Evolutionary conservation across 2,329 filamentous ascomycete genomes (phyloP), one percentile per base, ranked within the genome.

Genomic region (Pseudocercospora cruenta): DNA sequence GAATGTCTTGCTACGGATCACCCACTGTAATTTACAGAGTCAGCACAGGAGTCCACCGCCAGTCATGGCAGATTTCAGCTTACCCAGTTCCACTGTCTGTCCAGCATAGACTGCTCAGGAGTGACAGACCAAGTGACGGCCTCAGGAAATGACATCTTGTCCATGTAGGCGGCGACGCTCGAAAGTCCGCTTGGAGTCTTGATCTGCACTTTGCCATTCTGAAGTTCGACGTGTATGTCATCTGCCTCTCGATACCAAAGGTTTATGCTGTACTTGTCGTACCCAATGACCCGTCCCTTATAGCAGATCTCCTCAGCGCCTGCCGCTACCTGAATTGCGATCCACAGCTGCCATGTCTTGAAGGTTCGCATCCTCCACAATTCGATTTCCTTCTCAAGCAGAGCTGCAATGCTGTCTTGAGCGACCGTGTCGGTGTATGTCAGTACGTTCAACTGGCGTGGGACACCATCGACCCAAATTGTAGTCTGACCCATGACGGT

Each of bases 1-100:
- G 26, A 31, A 14, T 2, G 7, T 28, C 14, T 26, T 22, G 14
- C 21, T 24, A 19, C 51, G 51, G 12, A 16, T 9, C 9, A 6
- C 10, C 45, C 45, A 49, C 45, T 24, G 14, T n/a, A 39, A 3
- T 39, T 5, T 16, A 39, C 2, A 19, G 5, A 4, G 19, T 24
- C 45, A 49, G 22, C n/a, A 24, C 5, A 49, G 3, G 6, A 21
- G 10, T 49, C 19, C 22, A 49, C 10, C 19, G 19, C 3, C 12
- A 24, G 45, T 8, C 3, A 14, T 19, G 7, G 60, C 65, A 69
- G 2, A 3, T 1, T 39, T 39, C 14, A n/a, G 14, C 36, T 39
- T 39, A 39, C 36, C 57, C 64, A 64, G 9, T 55, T 28, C 68
- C 68, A 69, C 49, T 69, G 68, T 31, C 49, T 62, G 19, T 67